Conservation (phyloP, 768 basidiomycete species). For the Strobilomyces confusus region DNA sequence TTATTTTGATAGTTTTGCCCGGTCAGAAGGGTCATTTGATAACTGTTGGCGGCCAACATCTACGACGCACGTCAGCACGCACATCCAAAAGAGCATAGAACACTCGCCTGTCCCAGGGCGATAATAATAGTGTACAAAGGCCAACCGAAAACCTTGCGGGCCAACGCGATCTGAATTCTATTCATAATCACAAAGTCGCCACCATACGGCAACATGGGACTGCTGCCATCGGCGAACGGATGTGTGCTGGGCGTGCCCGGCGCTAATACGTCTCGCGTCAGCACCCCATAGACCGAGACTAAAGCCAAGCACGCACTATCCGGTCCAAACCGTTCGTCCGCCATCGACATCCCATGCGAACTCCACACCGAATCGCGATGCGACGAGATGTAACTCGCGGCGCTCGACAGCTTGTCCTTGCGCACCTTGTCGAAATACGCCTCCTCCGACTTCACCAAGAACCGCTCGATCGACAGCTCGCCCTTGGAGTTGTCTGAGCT, state of each 20-base stretch:
- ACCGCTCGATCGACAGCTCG: slow-evolving; percentile 91
- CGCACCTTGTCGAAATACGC: slow-evolving; percentile 89
- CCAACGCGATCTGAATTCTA: slow-evolving; percentile 77
- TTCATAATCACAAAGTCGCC: slow-evolving; percentile 79
- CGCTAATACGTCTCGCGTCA: slow-evolving; percentile 18
- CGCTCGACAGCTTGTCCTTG: slow-evolving; percentile 81
- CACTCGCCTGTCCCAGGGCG: slow-evolving; percentile 69
- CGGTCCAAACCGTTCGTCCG: slow-evolving; percentile 67
- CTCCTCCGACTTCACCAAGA: slow-evolving; percentile 86
- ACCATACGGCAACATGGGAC: slow-evolving; percentile 44
- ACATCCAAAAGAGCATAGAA: not conserved
- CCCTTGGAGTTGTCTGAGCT: slow-evolving; percentile 85
- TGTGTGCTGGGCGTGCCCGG: slow-evolving; percentile 49
- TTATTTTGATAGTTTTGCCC: slow-evolving; percentile 82
- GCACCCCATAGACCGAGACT: slow-evolving; percentile 1
- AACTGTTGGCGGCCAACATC: slow-evolving; percentile 90
- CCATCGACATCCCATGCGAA: slow-evolving; percentile 41
- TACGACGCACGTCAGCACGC: slow-evolving; percentile 22
- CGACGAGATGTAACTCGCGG: slow-evolving; percentile 74
- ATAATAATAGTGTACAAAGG: slow-evolving; percentile 90
- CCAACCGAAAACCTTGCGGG: slow-evolving; percentile 79
- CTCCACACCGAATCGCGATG: slow-evolving; percentile 82
- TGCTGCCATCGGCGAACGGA: slow-evolving; percentile 40
- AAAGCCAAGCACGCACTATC: slow-evolving; percentile 50
- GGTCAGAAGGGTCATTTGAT: slow-evolving; percentile 88